These are phyloP conservation scores for Dioscorea cayenensis DNA, from an alignment of 116 monocot species.

Conservation along the genomic window DNA sequence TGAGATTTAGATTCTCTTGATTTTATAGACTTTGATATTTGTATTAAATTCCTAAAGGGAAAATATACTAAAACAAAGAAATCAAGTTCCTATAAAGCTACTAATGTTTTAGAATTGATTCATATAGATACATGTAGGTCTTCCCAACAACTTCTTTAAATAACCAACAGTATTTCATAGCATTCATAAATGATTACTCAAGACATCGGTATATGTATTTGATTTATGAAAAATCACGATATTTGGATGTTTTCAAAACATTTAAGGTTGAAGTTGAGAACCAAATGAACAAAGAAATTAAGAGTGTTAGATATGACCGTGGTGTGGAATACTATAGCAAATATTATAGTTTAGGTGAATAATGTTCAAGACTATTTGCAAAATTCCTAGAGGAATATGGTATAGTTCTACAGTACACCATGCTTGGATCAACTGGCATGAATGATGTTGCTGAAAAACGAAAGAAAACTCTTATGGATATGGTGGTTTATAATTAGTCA, in stretches of 20 bases:
- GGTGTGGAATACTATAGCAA: neutral
- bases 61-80: neutral
- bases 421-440: neutral
- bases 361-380: constrained; percentile 2
- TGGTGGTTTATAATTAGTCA: too few relatives aligned
- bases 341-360: neutral
- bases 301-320: constrained; percentile 4
- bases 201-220: too few relatives aligned
- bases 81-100: neutral
- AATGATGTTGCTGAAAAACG: too few relatives aligned
- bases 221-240: too few relatives aligned
- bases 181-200: too few relatives aligned
- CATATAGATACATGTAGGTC: too few relatives aligned
- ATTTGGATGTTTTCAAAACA: neutral
- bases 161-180: too few relatives aligned
- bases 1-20: too few relatives aligned
- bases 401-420: constrained; percentile 1
- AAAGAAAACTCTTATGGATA: too few relatives aligned
- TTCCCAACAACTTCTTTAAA: too few relatives aligned
- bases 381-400: neutral
- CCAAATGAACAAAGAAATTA: neutral
- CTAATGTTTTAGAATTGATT: neutral
- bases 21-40: too few relatives aligned
- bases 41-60: neutral
- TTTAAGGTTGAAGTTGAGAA: constrained; percentile 3